phyloP scores from a whole-genome alignment of 768 basidiomycete genomes.

The Lentinus tigrinus region DNA sequence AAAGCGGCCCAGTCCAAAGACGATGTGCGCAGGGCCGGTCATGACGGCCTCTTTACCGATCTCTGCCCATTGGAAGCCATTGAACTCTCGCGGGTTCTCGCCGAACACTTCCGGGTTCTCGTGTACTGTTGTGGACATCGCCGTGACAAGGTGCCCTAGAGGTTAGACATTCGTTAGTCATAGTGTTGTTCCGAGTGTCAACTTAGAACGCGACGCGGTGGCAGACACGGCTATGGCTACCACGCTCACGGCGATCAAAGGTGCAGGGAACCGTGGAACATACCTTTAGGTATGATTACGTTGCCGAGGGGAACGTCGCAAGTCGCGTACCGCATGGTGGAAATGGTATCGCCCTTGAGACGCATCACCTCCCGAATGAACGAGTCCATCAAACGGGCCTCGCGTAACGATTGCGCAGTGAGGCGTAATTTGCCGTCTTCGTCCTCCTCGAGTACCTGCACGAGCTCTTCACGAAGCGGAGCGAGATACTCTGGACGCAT shows the following conservation, averaged over 20 bases:
- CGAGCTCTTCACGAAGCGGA: constrained; percentile 30
- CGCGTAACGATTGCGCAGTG: constrained; percentile 29
- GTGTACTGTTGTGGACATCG: constrained; percentile 31
- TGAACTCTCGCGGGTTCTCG: constrained; percentile 27
- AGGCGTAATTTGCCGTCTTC: constrained; percentile 22
- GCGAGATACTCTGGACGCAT: constrained; percentile 29
- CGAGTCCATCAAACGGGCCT: constrained; percentile 30
- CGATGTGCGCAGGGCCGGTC: constrained; percentile 29
- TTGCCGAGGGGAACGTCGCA: constrained; percentile 26
- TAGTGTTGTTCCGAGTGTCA: not conserved
- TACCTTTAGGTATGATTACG: constrained; percentile 33
- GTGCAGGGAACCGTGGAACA: not conserved
- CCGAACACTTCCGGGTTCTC: constrained; percentile 26
- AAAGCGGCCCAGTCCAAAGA: constrained; percentile 36
- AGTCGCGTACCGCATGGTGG: constrained; percentile 29
- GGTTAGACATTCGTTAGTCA: not conserved
- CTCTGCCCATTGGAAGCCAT: constrained; percentile 32
- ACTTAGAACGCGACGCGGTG: too few relatives aligned
- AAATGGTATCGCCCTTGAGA: constrained; percentile 36
- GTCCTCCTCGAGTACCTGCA: constrained; percentile 23
- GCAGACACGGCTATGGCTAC: too few relatives aligned
- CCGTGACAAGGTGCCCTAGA: constrained; percentile 29
- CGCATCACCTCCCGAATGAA: constrained; percentile 39
- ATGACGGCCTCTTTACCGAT: constrained; percentile 29
- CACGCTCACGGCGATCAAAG: not conserved